phyloP scores from a whole-genome alignment of 352 stramenopile species.

The Pythium dissotocum region DNA sequence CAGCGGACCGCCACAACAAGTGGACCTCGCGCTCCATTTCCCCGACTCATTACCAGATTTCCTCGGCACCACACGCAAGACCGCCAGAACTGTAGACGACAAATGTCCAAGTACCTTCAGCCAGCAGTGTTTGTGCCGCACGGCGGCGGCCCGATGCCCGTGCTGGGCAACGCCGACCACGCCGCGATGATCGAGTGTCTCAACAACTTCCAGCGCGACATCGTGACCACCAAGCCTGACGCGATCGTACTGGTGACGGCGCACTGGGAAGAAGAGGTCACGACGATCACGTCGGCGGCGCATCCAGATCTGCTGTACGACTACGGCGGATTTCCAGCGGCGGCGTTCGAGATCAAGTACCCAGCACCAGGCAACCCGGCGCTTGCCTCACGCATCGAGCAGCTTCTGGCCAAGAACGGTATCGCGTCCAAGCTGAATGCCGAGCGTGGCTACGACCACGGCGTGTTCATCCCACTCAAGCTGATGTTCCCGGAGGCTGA shows the following conservation, averaged over 20 bases:
- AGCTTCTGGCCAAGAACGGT: slow-evolving; percentile 51
- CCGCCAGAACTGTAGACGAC: background rate
- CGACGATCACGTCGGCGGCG: slow-evolving; percentile 45
- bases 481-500: slow-evolving; percentile 86
- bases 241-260: slow-evolving; percentile 80
- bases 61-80: background rate
- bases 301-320: slow-evolving; percentile 80
- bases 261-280: slow-evolving; percentile 72
- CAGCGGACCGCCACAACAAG: too few relatives aligned
- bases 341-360: slow-evolving; percentile 87
- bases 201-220: slow-evolving; percentile 39
- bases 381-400: slow-evolving; percentile 65
- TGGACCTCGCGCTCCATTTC: too few relatives aligned
- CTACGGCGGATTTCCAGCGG: slow-evolving; percentile 87
- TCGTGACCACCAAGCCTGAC: slow-evolving; percentile 34
- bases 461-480: slow-evolving; percentile 89
- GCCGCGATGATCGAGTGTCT: slow-evolving; percentile 38
- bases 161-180: slow-evolving; percentile 46
- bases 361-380: slow-evolving; percentile 61
- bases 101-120: slow-evolving; percentile 9
- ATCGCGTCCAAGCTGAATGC: slow-evolving; percentile 53
- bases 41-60: background rate
- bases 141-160: slow-evolving; percentile 53
- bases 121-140: slow-evolving; percentile 36
- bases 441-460: slow-evolving; percentile 86